Evolutionary conservation across 371 early-diverging fungal species (phyloP), one percentile per base, ranked within the genome.

Genomic region (Mortierella sp.): DNA sequence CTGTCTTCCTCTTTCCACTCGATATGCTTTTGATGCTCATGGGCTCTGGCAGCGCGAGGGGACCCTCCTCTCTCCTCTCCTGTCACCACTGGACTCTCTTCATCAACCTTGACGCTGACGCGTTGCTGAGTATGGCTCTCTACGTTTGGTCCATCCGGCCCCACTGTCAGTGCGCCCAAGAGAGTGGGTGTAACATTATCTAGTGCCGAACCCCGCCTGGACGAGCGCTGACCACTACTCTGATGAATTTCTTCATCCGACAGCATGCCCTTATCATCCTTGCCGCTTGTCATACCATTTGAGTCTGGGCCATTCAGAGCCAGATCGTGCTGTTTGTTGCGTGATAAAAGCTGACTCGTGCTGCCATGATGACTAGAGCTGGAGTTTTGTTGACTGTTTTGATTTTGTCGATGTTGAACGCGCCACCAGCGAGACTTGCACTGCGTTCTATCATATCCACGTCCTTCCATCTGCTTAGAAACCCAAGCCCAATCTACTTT

Each of bases 351-450:
- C 40, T 60, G 66, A 47, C 76, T 70, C 4, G 40, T 49, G 49
- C 68, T 74, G 3, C 64, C 75, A 16, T n/a, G 22, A 58, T 63
- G 63, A 9, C 43, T 35, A 45, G 60, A 43, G 18, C 51, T 58
- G 6, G 47, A 65, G 16, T 66, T 67, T 39, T 63, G 71, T 10
- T 71, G 72, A 14, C 70, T 61, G 14, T 49, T 51, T 55, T 74
- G 80, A 61, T 64, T 79, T 24, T 73, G 74, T 8, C 80, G 71
- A 64, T 79, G 80, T 39, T 79, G 80, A 18, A 79, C 80, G 55
- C 80, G 71, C 80, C 80, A 79, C 80, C 80, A 79, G 1, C 80
- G 75, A 3, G 80, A 79, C 52, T 79, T 79, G 75, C 80, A 79
- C 32, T 79, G 80, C 11, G 80, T 74, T 10, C 75, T 71, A 65